phyloP scores from a whole-genome alignment of 306 rosid species.

The Coriaria nepalensis region DNA sequence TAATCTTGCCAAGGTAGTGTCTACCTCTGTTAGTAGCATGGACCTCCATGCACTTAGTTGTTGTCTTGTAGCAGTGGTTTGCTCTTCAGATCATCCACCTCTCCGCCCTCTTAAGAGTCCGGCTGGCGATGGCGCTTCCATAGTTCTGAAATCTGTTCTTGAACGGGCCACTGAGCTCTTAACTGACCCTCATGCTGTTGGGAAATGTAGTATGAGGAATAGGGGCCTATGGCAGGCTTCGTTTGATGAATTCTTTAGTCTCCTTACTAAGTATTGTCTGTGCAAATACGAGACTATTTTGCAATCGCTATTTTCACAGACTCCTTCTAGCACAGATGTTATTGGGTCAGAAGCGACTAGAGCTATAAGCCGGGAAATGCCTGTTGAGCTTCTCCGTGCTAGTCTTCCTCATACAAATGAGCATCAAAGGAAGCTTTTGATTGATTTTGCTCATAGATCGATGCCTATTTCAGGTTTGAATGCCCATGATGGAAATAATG shows the following conservation, averaged over 20 bases:
- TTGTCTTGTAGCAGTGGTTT: conserved; percentile 88
- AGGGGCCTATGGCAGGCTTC: conserved; percentile 96
- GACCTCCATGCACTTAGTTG: conserved; percentile 90
- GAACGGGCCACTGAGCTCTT: conserved; percentile 86
- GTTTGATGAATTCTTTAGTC: conserved; percentile 64
- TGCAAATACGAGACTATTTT: conserved; percentile 59
- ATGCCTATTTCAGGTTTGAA: conserved; percentile 44
- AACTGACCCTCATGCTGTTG: conserved; percentile 66
- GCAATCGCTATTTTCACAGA: conserved; percentile 50
- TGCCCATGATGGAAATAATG: conserved; percentile 28
- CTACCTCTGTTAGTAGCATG: conserved; percentile 48
- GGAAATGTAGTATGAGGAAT: conserved; percentile 42
- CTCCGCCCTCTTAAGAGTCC: conserved; percentile 80
- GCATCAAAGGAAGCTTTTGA: conserved; percentile 48
- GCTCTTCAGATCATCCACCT: conserved; percentile 82
- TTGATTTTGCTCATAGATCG: conserved; percentile 81
- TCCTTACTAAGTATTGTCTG: conserved; percentile 70
- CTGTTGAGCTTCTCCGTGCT: conserved; percentile 86
- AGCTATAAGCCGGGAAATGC: conserved; percentile 80
- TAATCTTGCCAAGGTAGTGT: conserved; percentile 60
- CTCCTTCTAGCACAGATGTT: conserved; percentile 31
- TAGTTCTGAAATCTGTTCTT: conserved; percentile 65
- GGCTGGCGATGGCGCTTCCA: conserved; percentile 88
- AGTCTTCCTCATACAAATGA: conserved; percentile 92
- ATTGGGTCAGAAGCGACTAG: conserved; percentile 60